phyloP scores from a whole-genome alignment of 805 yeast species.

The Hanseniaspora meyeri region DNA sequence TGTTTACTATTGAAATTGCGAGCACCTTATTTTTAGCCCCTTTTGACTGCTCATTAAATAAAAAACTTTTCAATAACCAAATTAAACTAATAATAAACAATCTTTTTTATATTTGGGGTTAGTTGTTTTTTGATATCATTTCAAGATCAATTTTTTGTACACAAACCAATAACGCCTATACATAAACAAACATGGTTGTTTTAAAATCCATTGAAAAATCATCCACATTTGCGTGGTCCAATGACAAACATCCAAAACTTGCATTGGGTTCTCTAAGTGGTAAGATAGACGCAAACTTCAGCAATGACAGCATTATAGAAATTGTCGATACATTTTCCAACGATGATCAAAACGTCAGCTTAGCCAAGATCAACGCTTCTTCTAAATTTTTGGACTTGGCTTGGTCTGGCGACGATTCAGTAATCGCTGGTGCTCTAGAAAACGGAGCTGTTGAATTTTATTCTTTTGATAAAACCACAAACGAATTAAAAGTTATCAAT shows the following conservation, averaged over 20 bases:
- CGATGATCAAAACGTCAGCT: constrained; percentile 30
- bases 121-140: too few species aligned
- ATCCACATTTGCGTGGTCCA: constrained; percentile 95
- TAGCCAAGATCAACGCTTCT: constrained; percentile 31
- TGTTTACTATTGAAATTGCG: neutral
- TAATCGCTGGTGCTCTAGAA: constrained; percentile 85
- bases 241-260: constrained; percentile 54
- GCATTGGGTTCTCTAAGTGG: constrained; percentile 96
- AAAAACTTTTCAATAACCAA: too few species aligned
- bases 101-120: too few species aligned
- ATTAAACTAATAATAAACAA: too few species aligned
- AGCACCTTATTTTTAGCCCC: neutral
- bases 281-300: constrained; percentile 78
- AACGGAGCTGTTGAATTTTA: constrained; percentile 69
- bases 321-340: constrained; percentile 46
- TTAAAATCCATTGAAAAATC: constrained; percentile 72
- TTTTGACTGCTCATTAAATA: too few species aligned
- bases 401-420: constrained; percentile 53
- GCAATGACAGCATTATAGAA: constrained; percentile 65
- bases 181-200: constrained; percentile 46
- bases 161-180: too few species aligned
- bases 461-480: constrained; percentile 34
- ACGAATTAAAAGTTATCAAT: constrained; percentile 32
- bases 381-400: constrained; percentile 67
- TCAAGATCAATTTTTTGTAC: too few species aligned